These are phyloP conservation scores for Lodderomyces pseudojiufengensis DNA, from an alignment of 1,139 yeast genomes.

Conservation along the genomic window DNA sequence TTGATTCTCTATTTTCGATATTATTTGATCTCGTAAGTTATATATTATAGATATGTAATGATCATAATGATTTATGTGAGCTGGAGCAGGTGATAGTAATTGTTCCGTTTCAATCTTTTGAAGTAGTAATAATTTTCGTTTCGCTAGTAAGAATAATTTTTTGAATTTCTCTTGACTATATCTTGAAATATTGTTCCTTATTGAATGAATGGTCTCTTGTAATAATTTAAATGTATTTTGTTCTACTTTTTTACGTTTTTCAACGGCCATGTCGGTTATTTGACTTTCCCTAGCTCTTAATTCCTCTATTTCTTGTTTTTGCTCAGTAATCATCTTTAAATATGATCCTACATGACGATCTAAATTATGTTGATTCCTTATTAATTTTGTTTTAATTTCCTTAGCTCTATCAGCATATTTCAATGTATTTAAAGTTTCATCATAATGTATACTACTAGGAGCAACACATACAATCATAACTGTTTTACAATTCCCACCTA, in stretches of 20 bases:
- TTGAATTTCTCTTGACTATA: constrained; percentile 44
- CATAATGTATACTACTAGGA: constrained; percentile 82
- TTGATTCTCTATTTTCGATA: constrained; percentile 33
- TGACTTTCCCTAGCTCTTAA: constrained; percentile 53
- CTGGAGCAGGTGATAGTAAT: background rate
- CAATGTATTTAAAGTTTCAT: constrained; percentile 85
- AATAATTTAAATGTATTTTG: constrained; percentile 37
- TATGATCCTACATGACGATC: constrained; percentile 88
- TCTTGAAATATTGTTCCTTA: constrained; percentile 36
- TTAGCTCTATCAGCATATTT: constrained; percentile 91
- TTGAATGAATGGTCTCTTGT: constrained; percentile 36
- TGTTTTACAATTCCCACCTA: constrained; percentile 94
- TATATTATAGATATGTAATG: constrained; percentile 7
- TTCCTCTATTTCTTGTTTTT: constrained; percentile 72
- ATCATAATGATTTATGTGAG: constrained; percentile 16
- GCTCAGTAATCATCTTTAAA: constrained; percentile 80
- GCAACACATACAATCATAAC: constrained; percentile 94
- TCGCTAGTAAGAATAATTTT: constrained; percentile 52
- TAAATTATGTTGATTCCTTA: constrained; percentile 70
- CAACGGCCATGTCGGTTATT: constrained; percentile 34
- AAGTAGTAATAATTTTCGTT: constrained; percentile 49
- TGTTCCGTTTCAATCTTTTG: constrained; percentile 37
- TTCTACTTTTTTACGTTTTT: constrained; percentile 25
- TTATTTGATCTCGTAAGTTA: constrained; percentile 24
- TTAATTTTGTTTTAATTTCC: constrained; percentile 78